phyloP scores from a whole-genome alignment of 345 rosid species.

The Hirschfeldia incana region DNA sequence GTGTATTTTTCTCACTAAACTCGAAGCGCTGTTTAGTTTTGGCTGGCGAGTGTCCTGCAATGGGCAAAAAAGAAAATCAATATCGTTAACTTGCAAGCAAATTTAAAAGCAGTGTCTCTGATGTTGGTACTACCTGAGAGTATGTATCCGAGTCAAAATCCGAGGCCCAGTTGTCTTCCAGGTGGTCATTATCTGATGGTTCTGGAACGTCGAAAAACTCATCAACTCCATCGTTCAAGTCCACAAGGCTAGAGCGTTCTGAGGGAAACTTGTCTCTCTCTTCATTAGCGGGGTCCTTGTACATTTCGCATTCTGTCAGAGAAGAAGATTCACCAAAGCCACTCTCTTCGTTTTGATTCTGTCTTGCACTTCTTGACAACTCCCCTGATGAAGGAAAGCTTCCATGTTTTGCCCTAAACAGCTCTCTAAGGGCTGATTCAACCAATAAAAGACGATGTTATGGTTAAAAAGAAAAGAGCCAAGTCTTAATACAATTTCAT shows the following conservation, averaged over 20 bases:
- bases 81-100: neutral
- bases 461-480: neutral
- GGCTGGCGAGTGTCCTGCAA: constrained; percentile 71
- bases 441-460: constrained; percentile 18
- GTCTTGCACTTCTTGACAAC: constrained; percentile 46
- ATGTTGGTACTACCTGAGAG: constrained; percentile 55
- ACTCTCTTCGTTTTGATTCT: constrained; percentile 45
- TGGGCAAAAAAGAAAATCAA: constrained; percentile 4
- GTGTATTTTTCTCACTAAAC: constrained; percentile 80
- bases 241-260: constrained; percentile 75
- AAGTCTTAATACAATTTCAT: constrained; percentile 6
- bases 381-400: constrained; percentile 67
- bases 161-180: constrained; percentile 63
- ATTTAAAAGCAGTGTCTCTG: neutral
- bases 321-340: constrained; percentile 40
- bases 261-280: constrained; percentile 63
- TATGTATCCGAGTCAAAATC: constrained; percentile 58
- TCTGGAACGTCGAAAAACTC: constrained; percentile 95
- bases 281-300: constrained; percentile 46
- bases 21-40: constrained; percentile 69
- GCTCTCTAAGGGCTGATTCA: constrained; percentile 75
- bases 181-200: constrained; percentile 61
- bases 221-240: constrained; percentile 76
- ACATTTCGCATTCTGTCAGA: constrained; percentile 39
- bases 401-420: constrained; percentile 73